Base-by-base conservation (phyloP, 164 flowering plant species). In the Sextonia rubra region DNA sequence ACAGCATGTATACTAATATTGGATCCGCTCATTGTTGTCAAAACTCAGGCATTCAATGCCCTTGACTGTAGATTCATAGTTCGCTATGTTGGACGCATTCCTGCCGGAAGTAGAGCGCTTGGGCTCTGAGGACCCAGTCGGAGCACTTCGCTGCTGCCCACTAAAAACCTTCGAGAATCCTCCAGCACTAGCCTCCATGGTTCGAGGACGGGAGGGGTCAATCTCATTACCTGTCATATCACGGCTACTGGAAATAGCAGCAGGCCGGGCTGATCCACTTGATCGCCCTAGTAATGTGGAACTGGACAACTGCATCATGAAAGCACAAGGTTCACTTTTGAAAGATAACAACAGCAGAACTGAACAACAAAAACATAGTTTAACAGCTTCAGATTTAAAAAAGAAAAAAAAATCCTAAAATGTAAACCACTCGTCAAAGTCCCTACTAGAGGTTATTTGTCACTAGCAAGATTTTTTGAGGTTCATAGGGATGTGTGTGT, bases 181-280 rank as follows among this genome's bases (percentile, higher is more conserved):
- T 47, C 88, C 89, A 27, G 95, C 87, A 75, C 93, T 88, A 2
- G 89, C 90, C 49, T 90, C 98, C 18, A 91, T 77, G 1, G 91
- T 82, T 22, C 89, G 89, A 20, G 86, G 76, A 15, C 83, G 91
- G 63, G 86, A 76, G 44, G 77, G 82, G 47, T 89, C 97, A 69
- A 85, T 77, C 49, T 89, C 94, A 73, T 79, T 83, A 25, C 88
- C 91, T 55, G 77, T 67, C 60, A 85, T 83, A 30, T 91, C 97
- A 47, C 87, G 93, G 77, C 88, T 89, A 77, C 91, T 84, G 56
- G 94, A 84, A 56, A 86, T 84, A 76, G 86, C 86, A 77, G 80
- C 85, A 62, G 85, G 89, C 84, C 95, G 85, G 67, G 91, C 83
- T 47, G 94, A 85, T 69, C 96, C 94, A 73, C 92, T 85, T 47